A percentile compares a stretch with the other conserved stretches of the same genome.
phyloP scores from a whole-genome alignment of 2,329 filamentous ascomycete species.

The Trichoderma atroviride region DNA sequence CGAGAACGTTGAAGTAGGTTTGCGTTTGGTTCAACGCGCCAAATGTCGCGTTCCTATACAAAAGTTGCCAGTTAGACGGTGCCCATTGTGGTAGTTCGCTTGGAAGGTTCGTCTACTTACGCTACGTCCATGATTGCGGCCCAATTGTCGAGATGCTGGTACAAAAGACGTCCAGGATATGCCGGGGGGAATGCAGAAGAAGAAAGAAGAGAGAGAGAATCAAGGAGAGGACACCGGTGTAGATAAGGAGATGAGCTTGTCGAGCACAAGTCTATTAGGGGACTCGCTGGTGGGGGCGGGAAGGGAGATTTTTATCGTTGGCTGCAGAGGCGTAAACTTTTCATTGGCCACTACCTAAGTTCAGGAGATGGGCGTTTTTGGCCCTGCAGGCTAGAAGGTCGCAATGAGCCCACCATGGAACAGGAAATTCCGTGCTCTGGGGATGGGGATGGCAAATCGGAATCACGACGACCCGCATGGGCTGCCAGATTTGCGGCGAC shows the following conservation, averaged over 20 bases:
- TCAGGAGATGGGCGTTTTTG: constrained; percentile 29
- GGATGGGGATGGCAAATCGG: constrained; percentile 17
- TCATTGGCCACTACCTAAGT: constrained; percentile 27
- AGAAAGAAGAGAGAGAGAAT: neutral
- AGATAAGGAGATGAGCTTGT: constrained; percentile 26
- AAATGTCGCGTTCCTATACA: constrained; percentile 54
- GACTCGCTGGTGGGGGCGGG: constrained; percentile 20
- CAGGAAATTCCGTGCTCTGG: constrained; percentile 23
- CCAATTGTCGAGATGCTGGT: constrained; percentile 12
- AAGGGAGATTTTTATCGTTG: constrained; percentile 29
- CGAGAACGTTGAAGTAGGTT: constrained; percentile 60
- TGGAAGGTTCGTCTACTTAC: constrained; percentile 33
- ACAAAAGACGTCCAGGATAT: neutral
- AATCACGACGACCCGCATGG: constrained; percentile 15
- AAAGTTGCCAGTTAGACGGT: constrained; percentile 27
- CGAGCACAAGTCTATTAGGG: constrained; percentile 23
- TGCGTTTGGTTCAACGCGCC: constrained; percentile 52
- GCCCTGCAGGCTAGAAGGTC: neutral
- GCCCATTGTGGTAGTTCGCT: constrained; percentile 26
- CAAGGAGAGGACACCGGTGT: constrained; percentile 8
- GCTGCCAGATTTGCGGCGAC: neutral
- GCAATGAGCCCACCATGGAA: constrained; percentile 24
- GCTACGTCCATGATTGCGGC: constrained; percentile 40
- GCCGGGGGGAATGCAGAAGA: neutral
- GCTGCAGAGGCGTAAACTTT: neutral